phyloP scores from a whole-genome alignment of 2,329 filamentous ascomycete species.

The Scedosporium aurantiacum region DNA sequence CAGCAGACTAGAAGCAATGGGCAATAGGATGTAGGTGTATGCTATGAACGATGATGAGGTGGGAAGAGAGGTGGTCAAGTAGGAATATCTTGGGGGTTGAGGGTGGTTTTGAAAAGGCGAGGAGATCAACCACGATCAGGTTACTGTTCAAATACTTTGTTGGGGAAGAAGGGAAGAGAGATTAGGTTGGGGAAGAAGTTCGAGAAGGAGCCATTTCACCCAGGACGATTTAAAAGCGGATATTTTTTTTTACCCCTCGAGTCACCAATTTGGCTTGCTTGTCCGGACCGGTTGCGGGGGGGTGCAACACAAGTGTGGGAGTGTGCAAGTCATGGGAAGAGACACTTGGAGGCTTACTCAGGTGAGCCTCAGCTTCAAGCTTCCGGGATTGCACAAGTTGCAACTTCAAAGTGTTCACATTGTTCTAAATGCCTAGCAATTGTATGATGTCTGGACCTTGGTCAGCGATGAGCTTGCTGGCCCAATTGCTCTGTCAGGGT shows the following conservation, averaged over 20 bases:
- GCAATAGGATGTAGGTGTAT: background rate
- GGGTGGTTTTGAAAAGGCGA: background rate
- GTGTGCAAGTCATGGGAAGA: too few species aligned
- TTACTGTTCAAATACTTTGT: background rate
- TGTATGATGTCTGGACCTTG: background rate
- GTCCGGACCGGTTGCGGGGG: conserved; percentile 5
- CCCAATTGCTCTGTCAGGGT: too few species aligned
- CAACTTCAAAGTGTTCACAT: too few species aligned
- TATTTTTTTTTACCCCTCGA: conserved; percentile 5
- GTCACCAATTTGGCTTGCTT: background rate
- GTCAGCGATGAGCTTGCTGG: too few species aligned
- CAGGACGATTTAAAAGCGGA: conserved; percentile 5
- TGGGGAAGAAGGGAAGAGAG: background rate
- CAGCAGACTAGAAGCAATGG: background rate
- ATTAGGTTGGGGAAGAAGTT: conserved; percentile 4
- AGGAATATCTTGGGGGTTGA: background rate
- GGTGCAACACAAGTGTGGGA: too few species aligned
- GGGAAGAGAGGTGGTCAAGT: background rate
- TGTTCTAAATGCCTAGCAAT: background rate
- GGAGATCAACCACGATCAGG: background rate
- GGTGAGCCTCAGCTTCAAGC: background rate
- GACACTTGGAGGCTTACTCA: conserved; percentile 7
- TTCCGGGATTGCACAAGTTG: background rate
- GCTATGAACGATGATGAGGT: background rate
- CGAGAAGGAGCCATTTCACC: background rate